Conservation (phyloP, 1,284 basidiomycete species). For the Apiotrichum mycotoxinovorans region DNA sequence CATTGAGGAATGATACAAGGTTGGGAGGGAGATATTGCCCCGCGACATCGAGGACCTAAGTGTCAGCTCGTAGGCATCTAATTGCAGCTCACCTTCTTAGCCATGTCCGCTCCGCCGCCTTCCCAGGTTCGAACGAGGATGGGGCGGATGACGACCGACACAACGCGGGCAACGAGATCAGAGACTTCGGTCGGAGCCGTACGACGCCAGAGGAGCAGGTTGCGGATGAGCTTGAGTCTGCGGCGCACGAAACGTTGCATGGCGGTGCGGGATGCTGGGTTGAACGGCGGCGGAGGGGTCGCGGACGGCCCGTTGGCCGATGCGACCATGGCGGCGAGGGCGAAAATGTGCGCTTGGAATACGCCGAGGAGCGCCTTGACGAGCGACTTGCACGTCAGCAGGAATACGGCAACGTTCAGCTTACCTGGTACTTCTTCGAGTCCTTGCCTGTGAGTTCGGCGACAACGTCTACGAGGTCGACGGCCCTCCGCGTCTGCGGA, state of each 20-base stretch:
- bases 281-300: conserved; percentile 58
- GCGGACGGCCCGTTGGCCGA: conserved; percentile 30
- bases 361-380: conserved; percentile 61
- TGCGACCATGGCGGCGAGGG: conserved; percentile 53
- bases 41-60: conserved; percentile 21
- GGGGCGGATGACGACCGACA: conserved; percentile 62
- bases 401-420: conserved; percentile 19
- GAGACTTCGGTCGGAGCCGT: conserved; percentile 63
- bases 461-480: conserved; percentile 76
- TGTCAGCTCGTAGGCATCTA: neutral
- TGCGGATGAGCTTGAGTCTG: conserved; percentile 68
- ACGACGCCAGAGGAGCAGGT: conserved; percentile 71
- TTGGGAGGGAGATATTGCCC: conserved; percentile 27
- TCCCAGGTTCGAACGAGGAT: conserved; percentile 79
- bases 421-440: conserved; percentile 63
- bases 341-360: conserved; percentile 60
- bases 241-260: conserved; percentile 66
- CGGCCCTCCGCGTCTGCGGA: conserved; percentile 60
- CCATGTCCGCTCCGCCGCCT: conserved; percentile 67
- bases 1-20: conserved; percentile 27
- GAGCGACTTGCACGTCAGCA: conserved; percentile 57
- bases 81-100: conserved; percentile 57
- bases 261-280: conserved; percentile 70
- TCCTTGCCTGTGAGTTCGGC: conserved; percentile 69
- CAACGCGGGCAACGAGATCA: conserved; percentile 58